Conservation (phyloP, 495 filamentous ascomycete genomes). For the Penicillium nucicola region DNA sequence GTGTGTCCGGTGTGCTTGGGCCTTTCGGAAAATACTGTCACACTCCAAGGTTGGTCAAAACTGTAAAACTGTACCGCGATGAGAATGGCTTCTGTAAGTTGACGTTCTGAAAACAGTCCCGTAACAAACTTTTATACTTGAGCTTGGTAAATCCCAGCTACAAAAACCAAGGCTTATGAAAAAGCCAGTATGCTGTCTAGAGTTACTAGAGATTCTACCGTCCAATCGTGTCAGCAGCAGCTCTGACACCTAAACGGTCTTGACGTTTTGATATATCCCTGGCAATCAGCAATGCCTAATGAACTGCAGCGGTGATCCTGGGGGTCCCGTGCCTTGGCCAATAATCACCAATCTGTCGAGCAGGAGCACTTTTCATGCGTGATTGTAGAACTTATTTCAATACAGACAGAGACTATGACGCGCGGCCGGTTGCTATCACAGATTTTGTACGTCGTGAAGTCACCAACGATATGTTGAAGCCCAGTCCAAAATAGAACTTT, state of each 20-base stretch:
- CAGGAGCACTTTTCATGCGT: not conserved
- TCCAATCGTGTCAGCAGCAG: not conserved
- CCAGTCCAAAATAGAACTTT: conserved; percentile 6
- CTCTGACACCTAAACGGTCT: not conserved
- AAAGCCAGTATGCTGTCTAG: not conserved
- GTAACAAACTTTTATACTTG: not conserved
- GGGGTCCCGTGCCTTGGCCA: conserved; percentile 1
- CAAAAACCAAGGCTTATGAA: not conserved
- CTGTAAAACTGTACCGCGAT: not conserved
- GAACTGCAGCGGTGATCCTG: conserved; percentile 15
- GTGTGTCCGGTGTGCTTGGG: conserved; percentile 12
- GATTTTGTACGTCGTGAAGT: conserved; percentile 15
- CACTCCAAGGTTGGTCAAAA: not conserved
- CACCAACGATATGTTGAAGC: conserved; percentile 9
- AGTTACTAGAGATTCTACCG: not conserved
- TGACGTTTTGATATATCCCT: not conserved
- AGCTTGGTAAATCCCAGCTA: not conserved
- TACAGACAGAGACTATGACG: conserved; percentile 22
- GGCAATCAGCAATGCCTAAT: conserved; percentile 6
- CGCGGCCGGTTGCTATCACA: conserved; percentile 18
- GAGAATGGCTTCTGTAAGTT: not conserved
- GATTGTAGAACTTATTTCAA: conserved; percentile 7
- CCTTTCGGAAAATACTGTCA: conserved; percentile 2
- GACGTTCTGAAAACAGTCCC: not conserved
- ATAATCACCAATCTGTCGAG: not conserved